Conservation (phyloP, 495 filamentous ascomycete species). For the Annulohypoxylon nitens region DNA sequence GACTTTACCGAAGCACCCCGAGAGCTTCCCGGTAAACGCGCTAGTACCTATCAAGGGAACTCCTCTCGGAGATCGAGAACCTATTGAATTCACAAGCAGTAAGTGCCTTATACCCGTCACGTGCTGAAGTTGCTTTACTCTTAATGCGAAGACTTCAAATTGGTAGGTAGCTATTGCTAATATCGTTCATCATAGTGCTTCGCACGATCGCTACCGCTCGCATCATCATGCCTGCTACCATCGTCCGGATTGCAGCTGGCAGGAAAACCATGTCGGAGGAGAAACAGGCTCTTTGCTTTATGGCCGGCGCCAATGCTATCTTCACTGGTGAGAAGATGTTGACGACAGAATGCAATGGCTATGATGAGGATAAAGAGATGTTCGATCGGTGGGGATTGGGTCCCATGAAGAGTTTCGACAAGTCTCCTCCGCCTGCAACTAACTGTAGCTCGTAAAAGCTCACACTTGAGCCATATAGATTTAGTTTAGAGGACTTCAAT, state of each 20-base stretch:
- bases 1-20: constrained; percentile 80
- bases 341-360: constrained; percentile 88
- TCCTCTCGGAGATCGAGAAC: constrained; percentile 77
- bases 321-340: constrained; percentile 95
- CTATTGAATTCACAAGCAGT: constrained; percentile 74
- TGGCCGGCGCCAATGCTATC: constrained; percentile 87
- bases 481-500: constrained; percentile 2
- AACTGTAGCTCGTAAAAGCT: background rate
- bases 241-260: constrained; percentile 84
- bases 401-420: constrained; percentile 64
- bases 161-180: constrained; percentile 3
- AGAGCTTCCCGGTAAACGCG: constrained; percentile 87
- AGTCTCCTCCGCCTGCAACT: constrained; percentile 35
- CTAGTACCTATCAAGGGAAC: constrained; percentile 89
- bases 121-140: background rate
- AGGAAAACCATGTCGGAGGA: constrained; percentile 82
- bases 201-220: constrained; percentile 84
- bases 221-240: constrained; percentile 81
- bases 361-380: constrained; percentile 85
- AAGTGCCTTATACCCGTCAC: constrained; percentile 5
- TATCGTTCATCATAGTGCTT: constrained; percentile 56
- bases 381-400: constrained; percentile 82
- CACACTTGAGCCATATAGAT: background rate
- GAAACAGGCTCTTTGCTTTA: constrained; percentile 85
- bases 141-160: background rate